Evolutionary conservation across 2,329 filamentous ascomycete species (phyloP), one percentile per base, ranked within the genome.

Genomic region (Nemania sp.): DNA sequence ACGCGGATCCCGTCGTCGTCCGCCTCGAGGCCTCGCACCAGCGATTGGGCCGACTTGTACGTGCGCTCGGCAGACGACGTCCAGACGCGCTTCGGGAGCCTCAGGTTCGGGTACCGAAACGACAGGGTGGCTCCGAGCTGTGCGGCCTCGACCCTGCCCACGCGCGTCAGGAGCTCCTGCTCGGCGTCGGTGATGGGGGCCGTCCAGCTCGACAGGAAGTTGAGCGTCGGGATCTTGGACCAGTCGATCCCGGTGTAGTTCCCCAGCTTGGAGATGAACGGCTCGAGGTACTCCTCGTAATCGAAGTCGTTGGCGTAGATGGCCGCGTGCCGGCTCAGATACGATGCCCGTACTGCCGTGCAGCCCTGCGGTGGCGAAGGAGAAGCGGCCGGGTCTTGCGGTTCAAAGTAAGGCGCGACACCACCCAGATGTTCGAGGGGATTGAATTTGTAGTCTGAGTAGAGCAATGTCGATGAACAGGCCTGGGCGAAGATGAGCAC

Each of bases 31-130:
- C 85, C 86, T 3, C 81, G 78, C 25, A 86, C 83, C 15, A 89
- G 80, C 0, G 82, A 80, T 67, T 83, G 75, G 0, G 86, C 85
- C 9, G 82, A 85, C 71, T 84, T 80, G 45, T 79, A 76, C 0
- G 86, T 88, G 17, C 87, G 76, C 72, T 88, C 85, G 0, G 87
- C 86, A 0, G 85, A 87, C 6, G 83, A 86, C 1, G 85, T 80
- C 85, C 86, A 89, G 1, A 88, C 77, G 50, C 80, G 80, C 60
- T 77, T 76, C 0, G 86, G 86, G 5, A 80, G 69, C 57, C 74
- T 78, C 39, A 89, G 74, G 43, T 76, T 73, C 0, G 82, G 81
- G 67, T 89, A 89, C 50, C 85, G 78, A 67, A 87, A 82, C 15
- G 80, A 80, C 17, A 89, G 73, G 57, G 84, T 79, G 4, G 84